Evolutionary conservation across 176 grass and related monocot genomes (phyloP).

Genomic region (Lolium multiflorum): DNA sequence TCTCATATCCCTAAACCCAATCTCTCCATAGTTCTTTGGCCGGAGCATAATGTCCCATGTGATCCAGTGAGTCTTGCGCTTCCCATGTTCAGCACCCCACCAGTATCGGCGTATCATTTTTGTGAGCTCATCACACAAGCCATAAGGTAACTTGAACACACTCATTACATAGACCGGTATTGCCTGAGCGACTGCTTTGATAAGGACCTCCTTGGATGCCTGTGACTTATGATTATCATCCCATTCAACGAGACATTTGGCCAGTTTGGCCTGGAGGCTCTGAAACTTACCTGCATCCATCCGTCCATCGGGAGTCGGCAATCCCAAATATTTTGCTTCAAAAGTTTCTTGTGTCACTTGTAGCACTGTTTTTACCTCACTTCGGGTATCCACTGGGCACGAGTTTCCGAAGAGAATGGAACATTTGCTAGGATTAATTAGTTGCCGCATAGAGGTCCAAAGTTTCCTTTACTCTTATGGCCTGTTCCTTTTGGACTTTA

Average conservation of each 20-base stretch:
- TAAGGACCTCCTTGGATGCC: background rate
- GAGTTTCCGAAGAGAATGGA: background rate
- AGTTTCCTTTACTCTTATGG: background rate
- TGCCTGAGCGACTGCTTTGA: background rate
- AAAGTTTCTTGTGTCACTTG: background rate
- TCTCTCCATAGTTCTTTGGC: too few relatives aligned
- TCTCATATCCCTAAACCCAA: too few relatives aligned
- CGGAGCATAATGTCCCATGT: too few relatives aligned
- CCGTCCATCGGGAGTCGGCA: background rate
- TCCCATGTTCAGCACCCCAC: background rate
- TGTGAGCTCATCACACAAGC: background rate
- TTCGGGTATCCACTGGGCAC: background rate
- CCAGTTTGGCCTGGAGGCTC: background rate
- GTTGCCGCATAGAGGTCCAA: background rate
- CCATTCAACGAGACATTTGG: background rate
- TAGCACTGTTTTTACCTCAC: background rate
- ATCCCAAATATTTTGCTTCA: background rate
- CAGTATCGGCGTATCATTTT: background rate
- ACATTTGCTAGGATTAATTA: background rate
- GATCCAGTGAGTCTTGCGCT: too few relatives aligned
- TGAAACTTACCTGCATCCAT: background rate
- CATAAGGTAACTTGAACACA: background rate
- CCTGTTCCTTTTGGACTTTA: background rate
- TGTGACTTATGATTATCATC: background rate
- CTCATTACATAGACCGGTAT: background rate